phyloP scores from a whole-genome alignment of 2,329 filamentous ascomycete genomes.

The Drechmeria coniospora region DNA sequence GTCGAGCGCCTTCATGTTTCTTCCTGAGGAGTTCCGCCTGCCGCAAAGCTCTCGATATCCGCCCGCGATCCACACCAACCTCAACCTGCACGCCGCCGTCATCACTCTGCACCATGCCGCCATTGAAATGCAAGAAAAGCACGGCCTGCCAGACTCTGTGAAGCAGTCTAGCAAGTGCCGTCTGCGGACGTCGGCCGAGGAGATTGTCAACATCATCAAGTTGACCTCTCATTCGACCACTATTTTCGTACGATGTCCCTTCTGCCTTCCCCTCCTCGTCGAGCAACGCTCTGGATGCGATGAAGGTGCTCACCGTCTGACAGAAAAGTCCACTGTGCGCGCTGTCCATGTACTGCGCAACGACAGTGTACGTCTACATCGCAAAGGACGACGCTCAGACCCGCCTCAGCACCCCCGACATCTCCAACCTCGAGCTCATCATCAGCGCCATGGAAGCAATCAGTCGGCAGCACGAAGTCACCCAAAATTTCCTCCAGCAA shows the following conservation, averaged over 20 bases:
- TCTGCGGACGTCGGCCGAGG: constrained; percentile 65
- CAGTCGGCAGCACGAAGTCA: constrained; percentile 58
- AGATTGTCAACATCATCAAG: constrained; percentile 72
- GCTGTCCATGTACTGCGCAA: constrained; percentile 73
- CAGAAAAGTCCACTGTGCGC: constrained; percentile 30
- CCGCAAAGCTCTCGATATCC: constrained; percentile 53
- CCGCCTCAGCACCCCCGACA: constrained; percentile 31
- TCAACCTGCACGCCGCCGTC: constrained; percentile 74
- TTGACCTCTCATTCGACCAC: constrained; percentile 58
- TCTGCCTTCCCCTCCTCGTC: not conserved
- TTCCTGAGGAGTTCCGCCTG: constrained; percentile 61
- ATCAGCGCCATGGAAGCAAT: constrained; percentile 65
- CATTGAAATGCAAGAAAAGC: constrained; percentile 64
- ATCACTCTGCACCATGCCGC: constrained; percentile 86
- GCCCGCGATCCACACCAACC: constrained; percentile 67
- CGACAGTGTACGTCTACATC: constrained; percentile 69
- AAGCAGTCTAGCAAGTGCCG: constrained; percentile 57
- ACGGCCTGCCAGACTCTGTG: constrained; percentile 48
- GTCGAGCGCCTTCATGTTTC: constrained; percentile 60
- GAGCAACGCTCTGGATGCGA: not conserved
- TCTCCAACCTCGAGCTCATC: constrained; percentile 53
- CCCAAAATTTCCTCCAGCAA: constrained; percentile 73
- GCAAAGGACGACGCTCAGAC: constrained; percentile 51
- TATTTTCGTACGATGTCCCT: constrained; percentile 39
- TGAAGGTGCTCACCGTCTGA: constrained; percentile 1